These are phyloP conservation scores for Vaccinium darrowii DNA, from an alignment of 148 eudicot genomes.

Conservation along the genomic window DNA sequence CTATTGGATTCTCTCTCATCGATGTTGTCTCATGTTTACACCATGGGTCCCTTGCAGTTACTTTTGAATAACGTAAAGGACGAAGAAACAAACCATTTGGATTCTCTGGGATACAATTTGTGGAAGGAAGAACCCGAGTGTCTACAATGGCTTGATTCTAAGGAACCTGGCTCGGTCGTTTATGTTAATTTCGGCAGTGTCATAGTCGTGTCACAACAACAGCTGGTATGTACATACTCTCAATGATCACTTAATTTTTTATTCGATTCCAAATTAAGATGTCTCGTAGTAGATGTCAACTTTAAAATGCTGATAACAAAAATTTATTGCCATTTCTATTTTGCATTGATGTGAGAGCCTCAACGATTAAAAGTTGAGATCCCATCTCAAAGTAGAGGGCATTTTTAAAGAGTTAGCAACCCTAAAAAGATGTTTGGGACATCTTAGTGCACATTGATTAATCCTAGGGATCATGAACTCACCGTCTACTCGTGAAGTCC, in stretches of 20 bases:
- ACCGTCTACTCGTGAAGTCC: too few species aligned
- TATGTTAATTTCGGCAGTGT: slow-evolving; percentile 1
- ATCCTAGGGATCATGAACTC: too few species aligned
- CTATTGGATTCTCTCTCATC: slow-evolving; percentile 5
- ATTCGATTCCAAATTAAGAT: too few species aligned
- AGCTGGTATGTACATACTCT: not conserved
- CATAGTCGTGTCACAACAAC: not conserved
- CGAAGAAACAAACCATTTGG: not conserved
- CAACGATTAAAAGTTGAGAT: too few species aligned
- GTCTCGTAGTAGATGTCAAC: too few species aligned
- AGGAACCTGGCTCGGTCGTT: not conserved
- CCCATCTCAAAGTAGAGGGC: too few species aligned
- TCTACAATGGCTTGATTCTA: slow-evolving; percentile 14
- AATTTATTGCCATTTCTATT: too few species aligned
- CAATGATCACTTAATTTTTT: not conserved
- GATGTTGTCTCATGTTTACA: slow-evolving; percentile 2
- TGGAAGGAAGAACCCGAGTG: slow-evolving; percentile 18
- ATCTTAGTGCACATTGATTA: too few species aligned
- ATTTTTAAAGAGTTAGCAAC: too few species aligned
- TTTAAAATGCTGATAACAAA: too few species aligned
- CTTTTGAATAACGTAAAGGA: slow-evolving; percentile 1
- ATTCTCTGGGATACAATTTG: slow-evolving; percentile 10
- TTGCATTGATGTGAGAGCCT: too few species aligned
- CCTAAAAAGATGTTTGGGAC: too few species aligned
- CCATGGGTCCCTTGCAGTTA: slow-evolving; percentile 16